Evolutionary conservation across 495 filamentous ascomycete genomes (phyloP), one percentile per base, ranked within the genome.

Genomic region (Aspergillus homomorphus): DNA sequence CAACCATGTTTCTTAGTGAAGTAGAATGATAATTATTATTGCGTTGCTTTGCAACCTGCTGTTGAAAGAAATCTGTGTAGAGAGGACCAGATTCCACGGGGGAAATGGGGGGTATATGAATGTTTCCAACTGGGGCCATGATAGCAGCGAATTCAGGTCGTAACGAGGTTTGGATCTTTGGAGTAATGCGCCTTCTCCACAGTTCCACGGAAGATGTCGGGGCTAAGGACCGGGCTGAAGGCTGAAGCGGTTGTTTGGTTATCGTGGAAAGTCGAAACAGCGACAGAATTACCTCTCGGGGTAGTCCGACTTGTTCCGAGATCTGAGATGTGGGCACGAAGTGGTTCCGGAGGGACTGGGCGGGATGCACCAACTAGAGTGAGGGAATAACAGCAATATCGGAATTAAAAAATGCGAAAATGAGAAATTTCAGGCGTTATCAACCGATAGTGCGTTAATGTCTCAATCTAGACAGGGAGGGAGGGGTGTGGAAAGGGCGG

Each of bases 1-100:
- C 77, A 81, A 92, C 87, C 91, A 86, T 82, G 45, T 65, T 81
- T 70, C 69, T 74, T 67, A 82, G 74, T 53, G 78, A 80, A 65
- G 75, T 78, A 45, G 83, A 86, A 65, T 87, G 83, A 70, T 82
- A 88, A 65, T 88, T 86, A 72, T 78, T 82, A 58, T 80, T 78
- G 57, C 80, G 74, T 69, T 86, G 84, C 69, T 85, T 86, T 59
- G 76, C 70, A 60, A 84, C 65, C 64, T 84, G 81, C 59, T 85
- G 83, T 72, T 80, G 72, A 63, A 78, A 72, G 75, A 86, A 85
- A 72, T 85, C 82, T 65, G 80, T 68, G 53, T 75, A 65, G 58
- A 84, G 66, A 71, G 78, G 80, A 68, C 77, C 77, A 62, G 79
- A 74, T 64, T 75, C 78, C 38, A 63, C 53, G 59, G 82, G 71